Base-by-base conservation (phyloP, 2,329 filamentous ascomycete genomes). In the Trichoderma oligosporum region DNA sequence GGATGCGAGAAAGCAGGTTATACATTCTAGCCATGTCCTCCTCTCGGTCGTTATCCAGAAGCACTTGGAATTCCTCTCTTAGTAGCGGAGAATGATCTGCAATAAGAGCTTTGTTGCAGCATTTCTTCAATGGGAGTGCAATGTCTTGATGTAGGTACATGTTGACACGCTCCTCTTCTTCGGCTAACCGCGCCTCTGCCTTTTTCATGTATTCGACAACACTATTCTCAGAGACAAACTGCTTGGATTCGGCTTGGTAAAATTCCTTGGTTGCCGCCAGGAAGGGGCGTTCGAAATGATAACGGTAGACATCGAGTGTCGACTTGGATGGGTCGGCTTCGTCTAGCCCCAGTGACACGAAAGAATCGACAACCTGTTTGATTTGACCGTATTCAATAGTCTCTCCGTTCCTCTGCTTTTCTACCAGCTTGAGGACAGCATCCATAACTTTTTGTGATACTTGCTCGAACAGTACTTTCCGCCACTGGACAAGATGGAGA, bases 171-270 rank as follows among this genome's bases (percentile, higher is more conserved):
- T 93, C 90, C 75, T 96, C 94, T 73, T 99, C 94, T 73, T 99
- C 94, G 7, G 90, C 84, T 60, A 99, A 76, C 29, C 94, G 86
- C 39, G 84, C 76, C 74, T 97, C 93, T 0, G 94, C 95, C 82
- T 99, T 99, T 80, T 97, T 97, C 94, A 99, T 97, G 75, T 97
- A 99, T 70, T 99, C 94, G 31, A 99, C 92, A 4, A 99, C 91
- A 62, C 89, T 96, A 71, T 99, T 99, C 72, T 97, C 93, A 9
- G 91, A 89, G 31, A 99, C 85, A 69, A 99, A 99, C 62, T 91
- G 88, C 66, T 91, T 90, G 18, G 94, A 97, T 72, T 99, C 95
- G 44, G 88, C 86, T 65, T 91, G 82, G 72, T 99, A 99, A 75
- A 96, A 99, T 27, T 80, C 76, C 65, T 83, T 84, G 8, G 94